These are phyloP conservation scores for Xerocomellus dryophilus DNA, from an alignment of 768 basidiomycete genomes.

Conservation along the genomic window DNA sequence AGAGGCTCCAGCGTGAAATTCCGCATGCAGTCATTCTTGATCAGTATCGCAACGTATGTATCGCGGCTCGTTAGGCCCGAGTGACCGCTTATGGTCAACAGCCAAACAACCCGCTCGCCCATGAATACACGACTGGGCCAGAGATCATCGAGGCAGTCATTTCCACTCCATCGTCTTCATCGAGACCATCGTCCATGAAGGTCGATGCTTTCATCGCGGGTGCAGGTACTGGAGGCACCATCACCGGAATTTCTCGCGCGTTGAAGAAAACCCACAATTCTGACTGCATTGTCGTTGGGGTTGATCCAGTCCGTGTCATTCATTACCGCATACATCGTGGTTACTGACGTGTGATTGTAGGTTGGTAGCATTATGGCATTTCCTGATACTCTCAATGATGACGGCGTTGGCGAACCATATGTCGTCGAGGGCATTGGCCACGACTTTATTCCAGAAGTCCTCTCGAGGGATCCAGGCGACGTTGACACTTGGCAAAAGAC, in stretches of 20 bases:
- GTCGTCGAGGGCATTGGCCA: slow-evolving; percentile 94
- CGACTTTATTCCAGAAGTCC: slow-evolving; percentile 86
- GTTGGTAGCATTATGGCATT: slow-evolving; percentile 84
- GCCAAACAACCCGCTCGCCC: slow-evolving; percentile 86
- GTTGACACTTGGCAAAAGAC: slow-evolving; percentile 88
- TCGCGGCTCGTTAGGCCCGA: neutral
- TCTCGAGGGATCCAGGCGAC: slow-evolving; percentile 56
- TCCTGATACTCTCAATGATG: slow-evolving; percentile 61
- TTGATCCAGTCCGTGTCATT: slow-evolving; percentile 73
- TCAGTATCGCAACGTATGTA: slow-evolving; percentile 77
- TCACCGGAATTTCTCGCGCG: slow-evolving; percentile 82
- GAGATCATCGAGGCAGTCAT: slow-evolving; percentile 84
- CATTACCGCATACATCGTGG: neutral
- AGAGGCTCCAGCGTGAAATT: slow-evolving; percentile 70
- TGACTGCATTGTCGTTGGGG: slow-evolving; percentile 71
- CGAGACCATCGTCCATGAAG: slow-evolving; percentile 62
- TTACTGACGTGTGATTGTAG: slow-evolving; percentile 38
- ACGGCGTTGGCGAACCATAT: slow-evolving; percentile 50
- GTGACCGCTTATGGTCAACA: slow-evolving; percentile 23
- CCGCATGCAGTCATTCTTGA: slow-evolving; percentile 87
- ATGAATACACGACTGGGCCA: slow-evolving; percentile 85
- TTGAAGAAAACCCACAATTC: slow-evolving; percentile 78
- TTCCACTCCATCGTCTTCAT: slow-evolving; percentile 58
- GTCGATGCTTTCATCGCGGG: slow-evolving; percentile 82
- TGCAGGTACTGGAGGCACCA: slow-evolving; percentile 93